A percentile compares a stretch with the other conserved stretches of the same genome.
Conservation (phyloP, 2,329 filamentous ascomycete species). For the Colletotrichum musicola region DNA sequence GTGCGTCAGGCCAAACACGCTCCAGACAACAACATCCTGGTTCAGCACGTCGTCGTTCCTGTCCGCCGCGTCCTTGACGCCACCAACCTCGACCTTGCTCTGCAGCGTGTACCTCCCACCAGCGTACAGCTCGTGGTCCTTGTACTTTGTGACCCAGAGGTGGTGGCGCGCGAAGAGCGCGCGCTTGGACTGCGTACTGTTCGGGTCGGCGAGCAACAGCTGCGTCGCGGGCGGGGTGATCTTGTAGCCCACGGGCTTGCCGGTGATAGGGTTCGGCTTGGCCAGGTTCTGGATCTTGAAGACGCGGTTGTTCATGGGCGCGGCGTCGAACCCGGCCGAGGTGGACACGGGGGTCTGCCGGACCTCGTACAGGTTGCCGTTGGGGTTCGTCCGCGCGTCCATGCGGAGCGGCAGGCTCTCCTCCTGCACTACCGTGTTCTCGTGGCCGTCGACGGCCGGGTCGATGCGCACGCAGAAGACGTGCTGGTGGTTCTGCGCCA, state of each 20-base stretch:
- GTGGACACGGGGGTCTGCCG: slow-evolving; percentile 57
- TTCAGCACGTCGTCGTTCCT: slow-evolving; percentile 63
- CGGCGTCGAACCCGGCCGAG: slow-evolving; percentile 57
- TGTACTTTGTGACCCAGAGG: slow-evolving; percentile 47
- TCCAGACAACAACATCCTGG: slow-evolving; percentile 61
- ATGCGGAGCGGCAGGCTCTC: slow-evolving; percentile 67
- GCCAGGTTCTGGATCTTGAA: slow-evolving; percentile 34
- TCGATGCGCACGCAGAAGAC: slow-evolving; percentile 67
- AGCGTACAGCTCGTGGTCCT: slow-evolving; percentile 47
- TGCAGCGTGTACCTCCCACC: slow-evolving; percentile 47
- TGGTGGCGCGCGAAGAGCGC: slow-evolving; percentile 46
- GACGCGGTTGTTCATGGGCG: slow-evolving; percentile 53
- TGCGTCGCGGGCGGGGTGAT: slow-evolving; percentile 52
- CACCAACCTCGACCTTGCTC: slow-evolving; percentile 48
- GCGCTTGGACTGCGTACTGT: slow-evolving; percentile 41
- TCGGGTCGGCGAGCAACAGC: slow-evolving; percentile 46
- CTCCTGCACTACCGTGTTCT: slow-evolving; percentile 66
- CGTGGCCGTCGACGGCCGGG: slow-evolving; percentile 66
- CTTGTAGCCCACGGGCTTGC: slow-evolving; percentile 53
- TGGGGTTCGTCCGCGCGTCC: slow-evolving; percentile 57
- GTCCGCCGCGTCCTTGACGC: slow-evolving; percentile 42
- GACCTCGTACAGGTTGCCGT: slow-evolving; percentile 60
- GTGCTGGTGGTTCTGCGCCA: slow-evolving; percentile 71
- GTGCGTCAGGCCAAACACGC: slow-evolving; percentile 65
- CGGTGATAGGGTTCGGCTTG: slow-evolving; percentile 49